These are phyloP conservation scores for Sporothrix luriei DNA, from an alignment of 2,329 filamentous ascomycete genomes.

Conservation along the genomic window DNA sequence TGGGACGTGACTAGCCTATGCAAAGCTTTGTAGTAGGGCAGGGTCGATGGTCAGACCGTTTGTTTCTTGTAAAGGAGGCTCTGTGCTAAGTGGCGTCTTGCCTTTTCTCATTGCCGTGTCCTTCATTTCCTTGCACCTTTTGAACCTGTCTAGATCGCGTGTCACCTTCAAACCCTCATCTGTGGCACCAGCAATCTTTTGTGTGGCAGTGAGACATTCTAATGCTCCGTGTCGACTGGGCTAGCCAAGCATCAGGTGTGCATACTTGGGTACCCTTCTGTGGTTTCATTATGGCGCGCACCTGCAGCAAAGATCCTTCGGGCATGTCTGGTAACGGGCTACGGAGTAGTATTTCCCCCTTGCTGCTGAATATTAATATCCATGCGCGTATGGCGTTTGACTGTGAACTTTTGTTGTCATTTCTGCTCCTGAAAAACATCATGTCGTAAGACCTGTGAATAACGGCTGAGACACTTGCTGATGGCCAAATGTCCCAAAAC, in stretches of 20 bases:
- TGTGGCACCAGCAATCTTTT: background rate
- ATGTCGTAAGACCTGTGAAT: background rate
- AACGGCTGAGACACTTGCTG: background rate
- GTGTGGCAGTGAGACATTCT: slow-evolving; percentile 20
- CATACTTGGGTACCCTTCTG: background rate
- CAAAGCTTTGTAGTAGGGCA: slow-evolving; percentile 11
- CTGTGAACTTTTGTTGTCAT: background rate
- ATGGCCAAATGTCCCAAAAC: background rate
- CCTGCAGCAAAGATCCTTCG: background rate
- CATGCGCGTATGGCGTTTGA: too few species aligned
- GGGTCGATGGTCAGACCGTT: background rate
- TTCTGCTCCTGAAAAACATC: background rate
- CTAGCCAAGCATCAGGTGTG: slow-evolving; percentile 17
- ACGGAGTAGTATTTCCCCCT: background rate
- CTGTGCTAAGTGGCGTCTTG: background rate
- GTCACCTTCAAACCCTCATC: background rate
- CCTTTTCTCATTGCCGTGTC: background rate
- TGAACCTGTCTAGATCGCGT: background rate
- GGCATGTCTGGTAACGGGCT: background rate
- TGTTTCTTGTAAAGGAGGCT: background rate
- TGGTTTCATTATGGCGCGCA: background rate
- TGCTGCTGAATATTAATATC: too few species aligned
- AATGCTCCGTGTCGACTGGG: background rate
- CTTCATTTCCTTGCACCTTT: background rate
- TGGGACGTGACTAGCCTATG: background rate